A percentile compares a stretch with the other conserved stretches of the same genome.
Conservation (phyloP, 352 stramenopile species). For the Phytophthora tentaculata region DNA sequence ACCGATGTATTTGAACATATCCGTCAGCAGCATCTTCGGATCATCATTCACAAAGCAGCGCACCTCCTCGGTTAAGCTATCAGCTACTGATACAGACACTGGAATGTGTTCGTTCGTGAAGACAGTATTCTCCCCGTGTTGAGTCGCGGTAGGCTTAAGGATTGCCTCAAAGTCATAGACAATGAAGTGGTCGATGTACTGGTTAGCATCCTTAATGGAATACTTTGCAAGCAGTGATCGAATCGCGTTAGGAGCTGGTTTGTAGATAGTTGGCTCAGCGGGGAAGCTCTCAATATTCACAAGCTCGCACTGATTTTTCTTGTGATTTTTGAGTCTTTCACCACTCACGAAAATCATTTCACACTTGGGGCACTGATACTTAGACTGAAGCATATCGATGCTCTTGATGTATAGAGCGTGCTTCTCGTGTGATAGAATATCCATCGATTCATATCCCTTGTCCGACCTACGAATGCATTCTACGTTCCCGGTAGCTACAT, state of each 20-base stretch:
- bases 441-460: neutral
- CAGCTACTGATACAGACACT: neutral
- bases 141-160: neutral
- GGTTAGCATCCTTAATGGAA: neutral
- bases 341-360: neutral
- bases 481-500: neutral
- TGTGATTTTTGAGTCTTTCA: slow-evolving; percentile 1
- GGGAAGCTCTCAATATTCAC: neutral
- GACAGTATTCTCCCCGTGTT: neutral
- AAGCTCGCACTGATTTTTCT: neutral
- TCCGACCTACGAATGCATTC: neutral
- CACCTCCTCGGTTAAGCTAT: slow-evolving; percentile 1
- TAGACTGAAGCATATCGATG: neutral
- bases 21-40: neutral
- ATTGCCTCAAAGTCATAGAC: neutral
- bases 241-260: neutral
- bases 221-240: neutral
- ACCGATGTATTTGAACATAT: slow-evolving; percentile 1
- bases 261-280: neutral
- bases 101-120: neutral
- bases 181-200: neutral
- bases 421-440: neutral
- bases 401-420: neutral
- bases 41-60: neutral
- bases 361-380: neutral